Conservation (phyloP, 768 basidiomycete genomes). For the Trametes cingulata region DNA sequence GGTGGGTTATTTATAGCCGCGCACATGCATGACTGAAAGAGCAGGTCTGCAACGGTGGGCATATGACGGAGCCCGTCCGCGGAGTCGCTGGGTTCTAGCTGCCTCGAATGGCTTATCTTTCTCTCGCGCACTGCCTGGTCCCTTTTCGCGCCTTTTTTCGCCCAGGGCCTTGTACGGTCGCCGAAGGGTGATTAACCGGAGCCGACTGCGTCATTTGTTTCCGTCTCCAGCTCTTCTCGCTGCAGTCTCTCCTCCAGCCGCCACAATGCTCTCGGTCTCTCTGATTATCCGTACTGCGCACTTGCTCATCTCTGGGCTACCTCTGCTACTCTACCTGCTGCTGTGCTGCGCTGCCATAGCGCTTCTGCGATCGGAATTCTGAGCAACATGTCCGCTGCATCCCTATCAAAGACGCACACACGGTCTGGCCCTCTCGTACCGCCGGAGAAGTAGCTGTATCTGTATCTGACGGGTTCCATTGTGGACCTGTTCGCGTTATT, state of each 20-base stretch:
- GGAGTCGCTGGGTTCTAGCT: slow-evolving; percentile 3
- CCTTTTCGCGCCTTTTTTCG: not conserved
- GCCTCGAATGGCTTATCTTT: slow-evolving; percentile 14
- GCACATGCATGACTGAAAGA: not conserved
- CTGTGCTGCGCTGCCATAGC: not conserved
- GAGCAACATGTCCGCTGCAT: not conserved
- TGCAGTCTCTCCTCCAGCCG: slow-evolving; percentile 2
- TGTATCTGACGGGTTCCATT: slow-evolving; percentile 11
- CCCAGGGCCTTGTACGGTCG: not conserved
- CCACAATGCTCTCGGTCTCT: slow-evolving; percentile 5
- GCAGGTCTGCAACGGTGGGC: not conserved
- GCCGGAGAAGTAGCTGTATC: slow-evolving; percentile 10
- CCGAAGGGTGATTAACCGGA: not conserved
- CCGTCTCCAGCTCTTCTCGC: not conserved
- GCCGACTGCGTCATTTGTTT: slow-evolving; percentile 10
- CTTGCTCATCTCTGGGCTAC: not conserved
- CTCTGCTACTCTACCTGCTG: not conserved
- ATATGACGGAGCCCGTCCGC: slow-evolving; percentile 3
- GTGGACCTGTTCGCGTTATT: not conserved
- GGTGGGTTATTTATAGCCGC: slow-evolving; percentile 1
- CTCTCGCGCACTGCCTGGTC: not conserved
- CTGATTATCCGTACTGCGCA: not conserved
- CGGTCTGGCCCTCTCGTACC: not conserved
- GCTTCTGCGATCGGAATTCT: not conserved
- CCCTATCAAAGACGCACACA: slow-evolving; percentile 7